Evolutionary conservation across 1,284 basidiomycete species (phyloP).

Genomic region (Ceratobasidium sp.): DNA sequence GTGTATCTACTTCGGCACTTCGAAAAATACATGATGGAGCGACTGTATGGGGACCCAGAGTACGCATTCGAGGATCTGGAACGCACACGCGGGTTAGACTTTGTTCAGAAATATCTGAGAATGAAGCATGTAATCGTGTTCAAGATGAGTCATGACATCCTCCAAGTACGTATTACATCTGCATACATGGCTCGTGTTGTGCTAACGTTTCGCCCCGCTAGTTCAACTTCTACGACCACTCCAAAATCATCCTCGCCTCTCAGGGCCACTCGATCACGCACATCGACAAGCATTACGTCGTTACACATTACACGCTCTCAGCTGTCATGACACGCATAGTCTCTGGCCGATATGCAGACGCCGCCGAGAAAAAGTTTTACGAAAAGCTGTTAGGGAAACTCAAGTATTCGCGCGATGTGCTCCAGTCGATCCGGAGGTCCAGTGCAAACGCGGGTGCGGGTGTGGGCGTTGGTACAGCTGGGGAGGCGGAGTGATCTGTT

Average conservation of each 20-base stretch:
- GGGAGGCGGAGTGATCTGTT: not conserved
- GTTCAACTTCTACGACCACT: slow-evolving; percentile 99
- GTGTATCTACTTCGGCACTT: slow-evolving; percentile 93
- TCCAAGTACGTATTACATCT: slow-evolving; percentile 71
- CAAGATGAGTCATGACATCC: slow-evolving; percentile 90
- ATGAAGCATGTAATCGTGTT: slow-evolving; percentile 98
- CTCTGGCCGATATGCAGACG: slow-evolving; percentile 57
- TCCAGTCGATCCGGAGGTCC: slow-evolving; percentile 54
- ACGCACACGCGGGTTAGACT: slow-evolving; percentile 85
- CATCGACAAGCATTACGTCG: slow-evolving; percentile 87
- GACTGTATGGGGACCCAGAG: slow-evolving; percentile 81
- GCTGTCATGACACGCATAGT: slow-evolving; percentile 73
- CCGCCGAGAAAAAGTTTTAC: slow-evolving; percentile 68
- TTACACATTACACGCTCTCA: slow-evolving; percentile 79
- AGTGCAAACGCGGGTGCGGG: slow-evolving; percentile 25
- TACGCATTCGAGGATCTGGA: slow-evolving; percentile 81
- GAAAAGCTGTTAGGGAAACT: slow-evolving; percentile 78
- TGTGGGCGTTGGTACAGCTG: not conserved
- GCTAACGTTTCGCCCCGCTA: slow-evolving; percentile 54
- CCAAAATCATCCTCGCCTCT: slow-evolving; percentile 89
- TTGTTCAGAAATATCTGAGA: slow-evolving; percentile 93
- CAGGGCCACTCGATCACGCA: slow-evolving; percentile 83
- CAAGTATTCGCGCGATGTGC: slow-evolving; percentile 83
- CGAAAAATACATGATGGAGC: slow-evolving; percentile 90
- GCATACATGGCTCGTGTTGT: slow-evolving; percentile 28